Evolutionary conservation across 306 rosid genomes (phyloP), one percentile per base, ranked within the genome.

Genomic region (Gastrolobium bilobum): DNA sequence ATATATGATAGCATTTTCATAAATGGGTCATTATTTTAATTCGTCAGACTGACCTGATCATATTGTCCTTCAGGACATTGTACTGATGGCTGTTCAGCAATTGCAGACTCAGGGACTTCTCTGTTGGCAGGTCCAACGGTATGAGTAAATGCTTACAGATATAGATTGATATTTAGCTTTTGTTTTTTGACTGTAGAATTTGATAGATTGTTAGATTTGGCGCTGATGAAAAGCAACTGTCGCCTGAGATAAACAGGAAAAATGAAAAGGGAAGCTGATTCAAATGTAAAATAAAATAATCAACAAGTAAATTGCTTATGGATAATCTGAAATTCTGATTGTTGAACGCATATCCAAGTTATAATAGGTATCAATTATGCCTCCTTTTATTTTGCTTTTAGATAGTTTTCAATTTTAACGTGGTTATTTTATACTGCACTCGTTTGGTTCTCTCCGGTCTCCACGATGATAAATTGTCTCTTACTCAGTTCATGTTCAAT

Each of bases 51-150:
- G 65, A 81, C 62, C 68, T 62, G 53, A 40, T 29, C 47, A 74
- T 78, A 10, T 64, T 79, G 65, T 76, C 59, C 11, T 86, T 68
- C 91, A 95, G 99, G 97, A 79, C 86, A 79, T 73, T 95, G 99
- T 68, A 67, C 80, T 66, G 75, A 66, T 52, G 90, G 94, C 63
- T 95, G 99, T 79, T 73, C 94, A 1, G 98, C 99, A 8, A 85
- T 95, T 77, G 97, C 98, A 31, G 98, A 95, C 84, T 95, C 99
- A 5, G 99, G 99, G 77, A 95, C 99, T 84, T 92, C 98, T 65
- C 86, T 95, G 84, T 56, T 95, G 83, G 88, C 94, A 33, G 99
- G 98, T 81, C 99, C 99, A 86, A 69, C 97, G 77, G 99, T 95
- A 91, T 66, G 94, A 57, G 2, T 37, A 75, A 44, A 73, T 73